Base-by-base conservation (phyloP, 768 basidiomycete species). In the Mycena latifolia region DNA sequence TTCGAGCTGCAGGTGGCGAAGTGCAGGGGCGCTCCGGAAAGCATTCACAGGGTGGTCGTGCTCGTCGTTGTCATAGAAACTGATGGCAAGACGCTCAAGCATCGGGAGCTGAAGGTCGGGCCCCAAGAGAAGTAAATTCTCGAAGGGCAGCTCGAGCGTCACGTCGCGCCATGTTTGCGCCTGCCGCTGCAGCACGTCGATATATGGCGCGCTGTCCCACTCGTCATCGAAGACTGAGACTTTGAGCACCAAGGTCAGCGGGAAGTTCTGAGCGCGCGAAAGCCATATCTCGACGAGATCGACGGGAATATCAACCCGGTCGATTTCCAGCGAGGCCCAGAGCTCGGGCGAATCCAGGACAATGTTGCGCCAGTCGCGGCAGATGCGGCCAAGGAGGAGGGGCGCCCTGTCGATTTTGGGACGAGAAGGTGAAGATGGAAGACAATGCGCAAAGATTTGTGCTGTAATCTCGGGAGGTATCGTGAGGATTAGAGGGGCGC, bases 261-360 rank as follows among this genome's bases (percentile, higher is more conserved):
- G 51, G 7, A 24, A 5, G 20, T 7, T 28, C 48, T 25, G 45
- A 20, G 61, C 61, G 45, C 61, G 54, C 14, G 33, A 24, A 33
- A 63, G 24, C 61, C 61, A 63, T 20, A 35, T 39, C 39, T 63
- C 53, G 35, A 48, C n/a, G 18, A 55, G 20, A 0, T 14, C 43
- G 46, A 41, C 45, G 5, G 48, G 47, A 37, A 24, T 45, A 25
- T 24, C 7, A 11, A 10, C 5, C 14, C 8, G 70, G 46, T 29
- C 64, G 2, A 77, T 28, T 17, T 71, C 71, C 27, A 77, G 60
- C 22, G 71, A 69, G 2, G 69, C 66, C 76, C 76, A 77, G 20
- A 77, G 69, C 41, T 60, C 63, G 27, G 73, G 73, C 1, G 60
- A 69, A 18, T 12, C 55, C 25, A 52, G 59, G 31, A 70, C 29